Evolutionary conservation across 257 asterid genomes (phyloP), one percentile per base, ranked within the genome.

Genomic region (Lantana camara): DNA sequence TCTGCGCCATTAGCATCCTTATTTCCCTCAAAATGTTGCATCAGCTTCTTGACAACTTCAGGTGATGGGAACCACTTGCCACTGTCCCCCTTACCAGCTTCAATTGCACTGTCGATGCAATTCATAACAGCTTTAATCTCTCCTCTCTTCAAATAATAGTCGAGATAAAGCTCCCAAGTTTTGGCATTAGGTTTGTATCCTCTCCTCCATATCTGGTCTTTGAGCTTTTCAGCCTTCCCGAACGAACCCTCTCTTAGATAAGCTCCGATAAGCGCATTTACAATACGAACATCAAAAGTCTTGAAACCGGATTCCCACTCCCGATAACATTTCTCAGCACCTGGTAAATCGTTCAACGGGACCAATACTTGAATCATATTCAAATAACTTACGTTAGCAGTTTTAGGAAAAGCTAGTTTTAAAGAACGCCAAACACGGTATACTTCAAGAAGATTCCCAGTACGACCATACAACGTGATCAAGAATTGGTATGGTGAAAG

Each of bases 381-480:
- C 57, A 94, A 83, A 79, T 88, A 94, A 74, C 96, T 94, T 32
- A 84, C 37, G 37, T 88, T 90, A 38, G 95, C 86, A 7, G 97
- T 88, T 81, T 79, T 84, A 13, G 78, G 86, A 69, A 87, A 88
- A 41, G 97, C 97, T 56, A 94, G 81, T 82, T 82, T 90, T 78
- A 94, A 55, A 8, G 99, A 88, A 23, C 95, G 95, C 99, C 99
- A 94, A 35, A 94, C 76, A 27, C 95, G 88, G 76, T 94, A 83
- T 29, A 90, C 93, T 75, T 94, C 95, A 14, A 67, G 76, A 69
- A 94, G 79, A 72, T 84, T 88, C 46, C 95, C 96, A 32, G 95
- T 89, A 16, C 82, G 86, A 24, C 95, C 96, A 24, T 94, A 90
- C 77, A 93, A 68, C 15, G 95, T 90, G 73, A 90, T 87, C 70